Base-by-base conservation (phyloP, 306 rosid species). In the Quercus mongolica region DNA sequence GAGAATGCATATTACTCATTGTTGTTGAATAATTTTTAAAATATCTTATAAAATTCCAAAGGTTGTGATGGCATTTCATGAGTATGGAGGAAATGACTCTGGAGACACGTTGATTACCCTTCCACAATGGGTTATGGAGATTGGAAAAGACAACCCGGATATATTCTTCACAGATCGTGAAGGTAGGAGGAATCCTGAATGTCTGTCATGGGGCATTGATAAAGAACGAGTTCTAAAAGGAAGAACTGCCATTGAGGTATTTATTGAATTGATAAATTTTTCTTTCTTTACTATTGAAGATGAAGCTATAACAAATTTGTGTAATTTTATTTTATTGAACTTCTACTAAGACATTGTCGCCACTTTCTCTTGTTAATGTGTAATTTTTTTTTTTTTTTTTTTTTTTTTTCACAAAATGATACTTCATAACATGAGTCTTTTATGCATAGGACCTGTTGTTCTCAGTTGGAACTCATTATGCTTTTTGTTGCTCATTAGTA, bases 51-150 rank as follows among this genome's bases (percentile, higher is more conserved):
- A 81, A 81, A 78, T 71, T 85, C 70, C 80, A 88, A 81, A 95
- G 99, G 98, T 93, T 79, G 99, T 90, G 76, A 86, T 95, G 97
- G 98, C 98, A 79, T 95, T 95, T 83, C 97, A 95, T 85, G 97
- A 91, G 74, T 86, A 54, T 84, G 97, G 93, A 77, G 93, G 91
- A 85, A 86, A 74, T 76, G 90, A 88, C 75, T 86, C 96, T 71
- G 88, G 89, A 73, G 96, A 91, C 28, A 85, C 89, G 49, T 59
- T 85, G 74, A 85, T 91, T 81, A 55, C 91, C 83, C 98, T 95
- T 77, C 99, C 99, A 33, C 94, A 88, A 75, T 95, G 99, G 99
- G 90, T 93, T 85, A 82, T 90, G 86, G 96, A 91, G 74, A 90
- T 92, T 77, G 98, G 99, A 81, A 91, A 91, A 85, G 94, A 86